Evolutionary conservation across 23 red algal species (phyloP), one percentile per base, ranked within the genome.

Genomic region (Gracilariopsis chorda): DNA sequence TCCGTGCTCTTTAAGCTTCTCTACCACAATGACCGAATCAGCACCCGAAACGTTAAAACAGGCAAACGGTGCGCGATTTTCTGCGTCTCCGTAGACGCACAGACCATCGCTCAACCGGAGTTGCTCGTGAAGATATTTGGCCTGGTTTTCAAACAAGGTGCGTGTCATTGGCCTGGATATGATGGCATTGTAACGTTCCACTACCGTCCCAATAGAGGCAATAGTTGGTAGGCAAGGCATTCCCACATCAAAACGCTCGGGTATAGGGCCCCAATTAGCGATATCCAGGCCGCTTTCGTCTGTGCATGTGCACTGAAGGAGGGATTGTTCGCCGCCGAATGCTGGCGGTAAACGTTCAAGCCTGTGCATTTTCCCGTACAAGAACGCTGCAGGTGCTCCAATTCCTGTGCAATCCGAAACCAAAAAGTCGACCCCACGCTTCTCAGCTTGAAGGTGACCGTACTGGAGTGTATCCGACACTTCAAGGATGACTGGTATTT

Each of bases 221-320:
- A 48, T 48, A 16, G 49, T 35, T 12, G 63, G 46, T 40, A 77
- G 24, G 40, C 48, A 58, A 5, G 84, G 41, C 56, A 63, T 60
- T 1, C 65, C 70, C 23, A 77, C 32, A 58, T 88, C 84, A 29
- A 88, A 88, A 2, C 84, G 61, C 28, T 71, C 84, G 7, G 84
- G 84, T 36, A 88, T 20, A 47, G 63, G 40, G 16, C 48, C 70
- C 84, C 84, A 88, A 14, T 88, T 61, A 39, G n/a, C 42, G 56
- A n/a, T 30, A 17, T 64, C 53, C 4, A 71, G 51, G 1, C 46
- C 14, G n/a, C 51, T 52, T 10, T 59, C 41, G 3, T 52, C 7
- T 3, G 63, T 42, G 43, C 17, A 40, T n/a, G 14, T 41, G 63
- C 29, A 70, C 35, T 1, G 14, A 3, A 12, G 35, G 36, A 71